phyloP scores from a whole-genome alignment of 2,329 filamentous ascomycete species.

The Fusarium tricinctum region DNA sequence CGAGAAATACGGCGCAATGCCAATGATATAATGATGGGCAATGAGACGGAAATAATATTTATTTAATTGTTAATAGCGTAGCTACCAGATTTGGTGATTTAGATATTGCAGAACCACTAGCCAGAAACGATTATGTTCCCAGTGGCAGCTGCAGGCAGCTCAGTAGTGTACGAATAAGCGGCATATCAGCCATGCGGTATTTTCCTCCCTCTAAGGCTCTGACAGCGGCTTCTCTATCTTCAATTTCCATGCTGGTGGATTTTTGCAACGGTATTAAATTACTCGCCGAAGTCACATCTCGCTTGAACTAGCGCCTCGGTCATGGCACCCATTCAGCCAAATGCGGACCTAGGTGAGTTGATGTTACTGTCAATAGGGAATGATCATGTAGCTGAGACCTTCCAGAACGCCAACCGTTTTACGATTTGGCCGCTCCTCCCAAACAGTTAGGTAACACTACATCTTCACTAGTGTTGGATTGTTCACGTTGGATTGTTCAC shows the following conservation, averaged over 20 bases:
- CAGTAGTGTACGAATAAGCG: not conserved
- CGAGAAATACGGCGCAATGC: too few relatives aligned
- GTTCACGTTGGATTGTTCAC: too few relatives aligned
- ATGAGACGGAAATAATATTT: not conserved
- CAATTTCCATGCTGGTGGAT: too few relatives aligned
- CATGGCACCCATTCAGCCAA: conserved; percentile 16
- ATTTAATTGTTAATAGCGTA: too few relatives aligned
- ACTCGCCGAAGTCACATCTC: too few relatives aligned
- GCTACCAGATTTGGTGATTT: too few relatives aligned
- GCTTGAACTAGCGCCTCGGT: too few relatives aligned
- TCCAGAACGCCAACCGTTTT: conserved; percentile 2
- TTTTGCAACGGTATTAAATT: too few relatives aligned
- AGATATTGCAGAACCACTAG: too few relatives aligned
- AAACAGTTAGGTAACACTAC: conserved; percentile 4
- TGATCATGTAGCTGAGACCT: not conserved
- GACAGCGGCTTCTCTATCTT: too few relatives aligned
- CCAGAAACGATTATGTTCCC: too few relatives aligned
- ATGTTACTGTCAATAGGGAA: rapidly evolving
- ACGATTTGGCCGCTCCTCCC: conserved; percentile 12
- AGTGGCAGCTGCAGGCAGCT: not conserved
- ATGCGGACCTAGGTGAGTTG: not conserved
- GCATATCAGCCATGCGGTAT: not conserved
- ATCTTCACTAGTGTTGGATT: rapidly evolving
- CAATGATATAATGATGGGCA: not conserved
- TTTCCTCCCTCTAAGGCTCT: not conserved